Conservation (phyloP, 2,329 filamentous ascomycete genomes). For the Tolypocladium pustulatum region DNA sequence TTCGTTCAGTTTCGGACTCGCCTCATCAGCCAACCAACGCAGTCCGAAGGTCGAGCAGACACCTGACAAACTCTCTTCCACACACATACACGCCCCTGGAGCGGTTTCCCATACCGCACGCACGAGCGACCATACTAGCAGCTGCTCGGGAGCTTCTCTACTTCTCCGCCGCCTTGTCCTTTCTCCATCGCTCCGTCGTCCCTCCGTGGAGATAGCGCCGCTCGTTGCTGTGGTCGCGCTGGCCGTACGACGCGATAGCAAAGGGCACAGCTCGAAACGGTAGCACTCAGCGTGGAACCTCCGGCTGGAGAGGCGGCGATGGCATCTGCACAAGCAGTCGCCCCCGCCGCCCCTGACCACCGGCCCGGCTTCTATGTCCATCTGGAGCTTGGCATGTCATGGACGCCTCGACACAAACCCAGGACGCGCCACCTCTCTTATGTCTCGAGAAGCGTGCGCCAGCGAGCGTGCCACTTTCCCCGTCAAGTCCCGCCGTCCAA, state of each 20-base stretch:
- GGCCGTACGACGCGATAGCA: not conserved
- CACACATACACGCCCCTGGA: not conserved
- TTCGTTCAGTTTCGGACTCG: not conserved
- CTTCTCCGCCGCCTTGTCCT: not conserved
- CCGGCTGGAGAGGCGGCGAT: not conserved
- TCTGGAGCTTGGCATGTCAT: constrained; percentile 41
- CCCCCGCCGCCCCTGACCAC: constrained; percentile 11
- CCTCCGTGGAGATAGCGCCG: not conserved
- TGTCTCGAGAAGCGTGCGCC: not conserved
- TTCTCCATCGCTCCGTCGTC: not conserved
- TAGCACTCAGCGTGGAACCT: not conserved
- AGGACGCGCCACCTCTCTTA: constrained; percentile 28
- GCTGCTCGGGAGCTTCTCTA: not conserved
- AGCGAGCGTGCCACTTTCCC: not conserved
- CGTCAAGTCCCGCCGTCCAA: not conserved
- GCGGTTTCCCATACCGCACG: not conserved
- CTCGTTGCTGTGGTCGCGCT: not conserved
- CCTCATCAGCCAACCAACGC: not conserved
- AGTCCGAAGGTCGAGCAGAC: not conserved
- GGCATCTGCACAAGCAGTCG: not conserved
- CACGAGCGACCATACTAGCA: not conserved
- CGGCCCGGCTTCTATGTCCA: constrained; percentile 33
- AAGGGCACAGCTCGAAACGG: not conserved
- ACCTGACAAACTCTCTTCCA: not conserved
- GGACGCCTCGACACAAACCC: constrained; percentile 22